Evolutionary conservation across 495 filamentous ascomycete species (phyloP).

Genomic region (Geoglossum glabrum): DNA sequence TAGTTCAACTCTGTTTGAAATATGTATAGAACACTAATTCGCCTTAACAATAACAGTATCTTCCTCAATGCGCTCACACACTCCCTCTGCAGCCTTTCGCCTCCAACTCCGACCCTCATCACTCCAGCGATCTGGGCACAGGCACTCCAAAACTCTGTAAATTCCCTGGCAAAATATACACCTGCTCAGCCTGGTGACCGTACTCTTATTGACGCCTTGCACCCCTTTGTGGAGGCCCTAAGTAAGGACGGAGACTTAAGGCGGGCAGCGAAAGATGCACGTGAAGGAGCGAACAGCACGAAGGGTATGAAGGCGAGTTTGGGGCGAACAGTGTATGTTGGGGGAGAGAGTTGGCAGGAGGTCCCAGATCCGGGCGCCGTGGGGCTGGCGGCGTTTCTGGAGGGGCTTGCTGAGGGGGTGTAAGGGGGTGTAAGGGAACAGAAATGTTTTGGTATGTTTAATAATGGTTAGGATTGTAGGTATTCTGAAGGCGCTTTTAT

Average conservation of each 20-base stretch:
- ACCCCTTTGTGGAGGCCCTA: conserved; percentile 65
- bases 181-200: conserved; percentile 77
- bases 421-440: not conserved
- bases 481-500: not conserved
- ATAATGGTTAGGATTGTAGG: not conserved
- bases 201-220: conserved; percentile 75
- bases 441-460: not conserved
- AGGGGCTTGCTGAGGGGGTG: conserved; percentile 46
- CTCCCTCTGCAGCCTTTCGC: conserved; percentile 39
- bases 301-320: conserved; percentile 82
- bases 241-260: conserved; percentile 38
- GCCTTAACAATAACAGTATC: conserved; percentile 24
- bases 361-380: conserved; percentile 85
- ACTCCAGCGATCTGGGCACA: conserved; percentile 41
- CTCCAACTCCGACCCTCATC: conserved; percentile 17
- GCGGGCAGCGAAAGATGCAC: conserved; percentile 53
- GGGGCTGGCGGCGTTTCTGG: conserved; percentile 63
- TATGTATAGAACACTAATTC: not conserved
- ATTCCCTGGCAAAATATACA: conserved; percentile 62
- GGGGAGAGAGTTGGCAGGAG: conserved; percentile 56
- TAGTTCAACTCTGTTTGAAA: not conserved
- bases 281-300: conserved; percentile 57
- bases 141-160: conserved; percentile 49
- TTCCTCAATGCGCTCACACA: conserved; percentile 81
- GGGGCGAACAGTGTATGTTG: conserved; percentile 80